Evolutionary conservation across 208 protist species (phyloP).

Genomic region (Trypanosoma grayi): DNA sequence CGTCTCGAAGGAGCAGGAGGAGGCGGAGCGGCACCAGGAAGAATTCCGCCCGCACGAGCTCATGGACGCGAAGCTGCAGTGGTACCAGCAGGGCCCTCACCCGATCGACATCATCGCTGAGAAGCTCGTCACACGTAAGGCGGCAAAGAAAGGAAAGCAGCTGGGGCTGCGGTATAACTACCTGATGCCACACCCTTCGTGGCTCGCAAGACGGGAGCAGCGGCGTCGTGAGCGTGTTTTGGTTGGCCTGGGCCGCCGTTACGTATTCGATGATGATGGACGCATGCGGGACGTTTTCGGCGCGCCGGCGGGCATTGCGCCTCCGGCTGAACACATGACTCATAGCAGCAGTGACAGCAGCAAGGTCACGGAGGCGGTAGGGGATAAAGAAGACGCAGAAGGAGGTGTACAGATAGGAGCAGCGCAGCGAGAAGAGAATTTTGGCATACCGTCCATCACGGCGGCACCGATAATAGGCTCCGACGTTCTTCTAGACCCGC

Average conservation of each 20-base stretch:
- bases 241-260: conserved; percentile 63
- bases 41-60: conserved; percentile 77
- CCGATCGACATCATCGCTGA: conserved; percentile 86
- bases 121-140: conserved; percentile 76
- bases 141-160: conserved; percentile 78
- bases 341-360: neutral
- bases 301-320: conserved; percentile 28
- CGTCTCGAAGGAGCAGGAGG: conserved; percentile 58
- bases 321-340: neutral
- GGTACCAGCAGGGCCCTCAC: conserved; percentile 88
- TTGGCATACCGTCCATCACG: too few species aligned
- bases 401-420: neutral
- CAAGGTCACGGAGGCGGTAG: neutral
- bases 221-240: conserved; percentile 60
- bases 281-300: conserved; percentile 51
- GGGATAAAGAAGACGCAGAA: neutral
- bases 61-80: conserved; percentile 81
- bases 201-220: conserved; percentile 71
- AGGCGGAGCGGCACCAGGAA: conserved; percentile 32
- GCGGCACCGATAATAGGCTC: neutral
- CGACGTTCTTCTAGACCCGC: conserved; percentile 50
- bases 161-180: conserved; percentile 85
- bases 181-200: conserved; percentile 80
- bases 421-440: neutral
- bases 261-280: conserved; percentile 67